Percentiles rank a stretch among this genome's conserved stretches.
These are phyloP conservation scores for Sicyos baderoa DNA, from an alignment of 306 rosid species.

Conservation along the genomic window DNA sequence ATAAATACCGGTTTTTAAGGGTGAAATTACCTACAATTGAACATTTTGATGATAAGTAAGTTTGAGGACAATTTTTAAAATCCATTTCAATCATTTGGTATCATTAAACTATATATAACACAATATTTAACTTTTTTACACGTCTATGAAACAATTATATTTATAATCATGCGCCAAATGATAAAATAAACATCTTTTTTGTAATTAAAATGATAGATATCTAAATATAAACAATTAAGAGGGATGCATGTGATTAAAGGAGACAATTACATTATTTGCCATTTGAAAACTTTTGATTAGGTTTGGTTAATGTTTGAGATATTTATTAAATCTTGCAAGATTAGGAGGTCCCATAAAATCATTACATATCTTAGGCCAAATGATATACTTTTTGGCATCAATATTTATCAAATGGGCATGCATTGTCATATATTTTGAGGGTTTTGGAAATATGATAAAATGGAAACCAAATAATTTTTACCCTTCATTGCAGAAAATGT, in stretches of 20 bases:
- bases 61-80: not conserved
- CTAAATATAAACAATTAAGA: constrained; percentile 20
- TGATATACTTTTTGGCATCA: not conserved
- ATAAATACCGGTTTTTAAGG: too few relatives aligned
- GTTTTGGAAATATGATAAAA: constrained; percentile 13
- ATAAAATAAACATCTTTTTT: not conserved
- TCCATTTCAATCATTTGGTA: too few relatives aligned
- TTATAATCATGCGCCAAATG: not conserved
- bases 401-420: constrained; percentile 17
- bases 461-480: constrained; percentile 42
- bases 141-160: too few relatives aligned
- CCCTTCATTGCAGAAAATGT: constrained; percentile 24
- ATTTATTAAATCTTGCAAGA: not conserved
- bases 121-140: too few relatives aligned
- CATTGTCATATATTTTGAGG: constrained; percentile 23
- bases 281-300: constrained; percentile 29
- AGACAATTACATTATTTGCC: constrained; percentile 21
- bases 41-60: not conserved
- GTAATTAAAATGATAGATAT: not conserved
- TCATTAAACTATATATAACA: too few relatives aligned
- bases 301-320: constrained; percentile 16
- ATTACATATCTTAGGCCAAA: constrained; percentile 30
- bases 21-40: too few relatives aligned
- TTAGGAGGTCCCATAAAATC: constrained; percentile 42
- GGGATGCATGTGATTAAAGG: constrained; percentile 30